Conservation (phyloP, 768 basidiomycete species). For the Mycena epipterygia region DNA sequence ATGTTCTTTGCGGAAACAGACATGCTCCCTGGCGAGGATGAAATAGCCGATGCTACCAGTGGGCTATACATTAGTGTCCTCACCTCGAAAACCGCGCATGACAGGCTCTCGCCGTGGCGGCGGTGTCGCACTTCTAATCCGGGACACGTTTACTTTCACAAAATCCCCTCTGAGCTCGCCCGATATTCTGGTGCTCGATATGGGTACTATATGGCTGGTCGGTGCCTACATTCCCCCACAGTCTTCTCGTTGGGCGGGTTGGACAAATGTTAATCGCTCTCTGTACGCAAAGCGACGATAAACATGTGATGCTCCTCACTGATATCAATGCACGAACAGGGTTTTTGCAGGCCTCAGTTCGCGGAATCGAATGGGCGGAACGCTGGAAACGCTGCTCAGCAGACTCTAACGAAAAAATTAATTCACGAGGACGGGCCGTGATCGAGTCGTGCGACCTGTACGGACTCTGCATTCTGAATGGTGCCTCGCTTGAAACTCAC, state of each 20-base stretch:
- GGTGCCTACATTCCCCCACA: not conserved
- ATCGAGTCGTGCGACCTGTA: not conserved
- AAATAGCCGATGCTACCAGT: not conserved
- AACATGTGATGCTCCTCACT: not conserved
- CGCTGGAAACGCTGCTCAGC: not conserved
- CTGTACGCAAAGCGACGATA: not conserved
- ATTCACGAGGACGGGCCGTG: not conserved
- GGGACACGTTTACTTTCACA: not conserved
- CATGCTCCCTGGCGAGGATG: not conserved
- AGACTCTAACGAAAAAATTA: not conserved
- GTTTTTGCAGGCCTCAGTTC: not conserved
- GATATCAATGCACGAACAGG: conserved; percentile 1
- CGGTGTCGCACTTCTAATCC: not conserved
- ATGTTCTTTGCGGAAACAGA: not conserved
- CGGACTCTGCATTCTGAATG: not conserved
- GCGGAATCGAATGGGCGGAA: not conserved
- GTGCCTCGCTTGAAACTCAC: not conserved
- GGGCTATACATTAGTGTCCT: not conserved
- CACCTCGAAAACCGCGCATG: not conserved
- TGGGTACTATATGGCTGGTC: not conserved
- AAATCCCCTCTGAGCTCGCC: not conserved
- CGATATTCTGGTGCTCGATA: not conserved
- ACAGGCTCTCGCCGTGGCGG: not conserved
- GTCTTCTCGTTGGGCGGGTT: not conserved
- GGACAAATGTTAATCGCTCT: not conserved